phyloP scores from a whole-genome alignment of 441 rosid species.

The Corymbia calophylla region DNA sequence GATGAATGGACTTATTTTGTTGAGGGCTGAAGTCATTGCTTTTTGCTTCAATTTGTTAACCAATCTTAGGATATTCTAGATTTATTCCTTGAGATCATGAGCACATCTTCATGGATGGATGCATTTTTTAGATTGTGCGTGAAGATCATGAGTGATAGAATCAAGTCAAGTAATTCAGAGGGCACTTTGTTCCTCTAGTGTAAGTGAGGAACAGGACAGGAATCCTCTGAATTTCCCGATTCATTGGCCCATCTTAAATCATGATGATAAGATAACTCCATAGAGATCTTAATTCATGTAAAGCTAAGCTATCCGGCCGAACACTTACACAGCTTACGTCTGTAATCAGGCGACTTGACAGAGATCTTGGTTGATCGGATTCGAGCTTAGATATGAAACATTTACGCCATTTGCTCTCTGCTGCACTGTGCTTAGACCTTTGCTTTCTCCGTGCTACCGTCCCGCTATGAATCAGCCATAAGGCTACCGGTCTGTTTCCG shows the following conservation, averaged over 20 bases:
- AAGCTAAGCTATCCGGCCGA: not conserved
- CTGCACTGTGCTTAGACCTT: accelerated
- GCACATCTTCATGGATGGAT: not conserved
- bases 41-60: not conserved
- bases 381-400: not conserved
- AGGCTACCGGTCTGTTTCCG: not conserved
- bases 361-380: not conserved
- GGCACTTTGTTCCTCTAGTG: not conserved
- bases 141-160: not conserved
- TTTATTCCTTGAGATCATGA: not conserved
- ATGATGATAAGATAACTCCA: not conserved
- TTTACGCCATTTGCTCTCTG: not conserved
- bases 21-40: not conserved
- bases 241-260: not conserved
- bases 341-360: not conserved
- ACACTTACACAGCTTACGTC: not conserved
- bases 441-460: not conserved
- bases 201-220: not conserved
- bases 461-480: not conserved
- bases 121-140: not conserved
- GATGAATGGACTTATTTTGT: not conserved
- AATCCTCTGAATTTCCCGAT: not conserved
- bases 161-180: not conserved
- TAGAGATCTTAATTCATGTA: not conserved
- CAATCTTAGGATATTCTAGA: not conserved